phyloP scores from a whole-genome alignment of 306 rosid species.

The Mimosa bimucronata region DNA sequence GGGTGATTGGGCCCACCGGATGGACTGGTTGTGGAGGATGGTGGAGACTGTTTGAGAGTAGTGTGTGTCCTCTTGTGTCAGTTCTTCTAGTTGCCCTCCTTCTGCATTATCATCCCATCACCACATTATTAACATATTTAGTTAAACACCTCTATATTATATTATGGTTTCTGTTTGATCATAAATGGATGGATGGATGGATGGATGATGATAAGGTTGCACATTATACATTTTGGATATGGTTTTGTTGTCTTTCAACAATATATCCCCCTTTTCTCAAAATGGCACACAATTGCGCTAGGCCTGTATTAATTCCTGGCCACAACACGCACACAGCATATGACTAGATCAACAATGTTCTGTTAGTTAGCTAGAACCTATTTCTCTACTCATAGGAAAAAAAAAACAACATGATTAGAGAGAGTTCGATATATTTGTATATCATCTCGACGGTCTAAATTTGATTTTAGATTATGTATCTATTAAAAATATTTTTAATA shows the following conservation, averaged over 20 bases:
- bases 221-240: neutral
- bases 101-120: slow-evolving; percentile 28
- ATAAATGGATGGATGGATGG: neutral
- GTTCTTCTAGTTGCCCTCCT: slow-evolving; percentile 49
- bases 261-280: neutral
- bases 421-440: too few relatives aligned
- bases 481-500: too few relatives aligned
- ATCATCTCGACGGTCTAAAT: too few relatives aligned
- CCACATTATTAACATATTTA: neutral
- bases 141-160: neutral
- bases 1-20: slow-evolving; percentile 49
- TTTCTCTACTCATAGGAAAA: too few relatives aligned
- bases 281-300: neutral
- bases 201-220: neutral
- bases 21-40: slow-evolving; percentile 61
- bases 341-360: too few relatives aligned
- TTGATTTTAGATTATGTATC: too few relatives aligned
- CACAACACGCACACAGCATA: neutral
- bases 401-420: too few relatives aligned
- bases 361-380: too few relatives aligned
- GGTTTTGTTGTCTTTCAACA: neutral
- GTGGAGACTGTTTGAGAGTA: slow-evolving; percentile 81
- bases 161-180: neutral
- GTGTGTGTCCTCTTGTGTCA: slow-evolving; percentile 72
- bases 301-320: neutral